phyloP scores from a whole-genome alignment of 2,329 filamentous ascomycete species.

The Penicillium freii region DNA sequence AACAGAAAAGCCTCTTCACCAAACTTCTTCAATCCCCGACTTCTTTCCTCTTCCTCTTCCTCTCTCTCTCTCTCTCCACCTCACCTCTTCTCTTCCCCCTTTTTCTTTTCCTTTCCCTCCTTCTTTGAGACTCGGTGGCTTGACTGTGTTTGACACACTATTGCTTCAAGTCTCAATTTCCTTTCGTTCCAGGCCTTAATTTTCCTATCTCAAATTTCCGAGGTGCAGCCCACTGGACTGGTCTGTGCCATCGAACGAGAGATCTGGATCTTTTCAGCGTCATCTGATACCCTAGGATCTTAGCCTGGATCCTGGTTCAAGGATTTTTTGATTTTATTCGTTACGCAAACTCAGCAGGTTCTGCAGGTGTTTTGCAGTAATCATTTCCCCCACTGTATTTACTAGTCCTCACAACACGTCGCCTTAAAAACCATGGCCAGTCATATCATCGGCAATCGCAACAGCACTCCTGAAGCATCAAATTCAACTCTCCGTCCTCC shows the following conservation, averaged over 20 bases:
- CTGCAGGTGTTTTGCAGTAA: slow-evolving; percentile 66
- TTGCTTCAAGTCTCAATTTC: slow-evolving; percentile 38
- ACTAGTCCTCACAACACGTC: slow-evolving; percentile 27
- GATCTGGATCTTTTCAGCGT: slow-evolving; percentile 29
- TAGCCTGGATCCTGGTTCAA: slow-evolving; percentile 17
- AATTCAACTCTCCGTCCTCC: slow-evolving; percentile 79
- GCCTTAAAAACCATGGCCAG: slow-evolving; percentile 53
- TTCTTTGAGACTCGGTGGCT: slow-evolving; percentile 29
- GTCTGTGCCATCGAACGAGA: slow-evolving; percentile 40
- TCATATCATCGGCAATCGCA: slow-evolving; percentile 76
- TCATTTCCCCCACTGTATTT: slow-evolving; percentile 37
- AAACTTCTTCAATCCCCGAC: slow-evolving; percentile 21
- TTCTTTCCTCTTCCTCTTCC: slow-evolving; percentile 19
- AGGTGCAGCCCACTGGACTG: slow-evolving; percentile 48
- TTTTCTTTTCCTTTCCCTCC: slow-evolving; percentile 25
- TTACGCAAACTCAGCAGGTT: slow-evolving; percentile 65
- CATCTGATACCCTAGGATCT: slow-evolving; percentile 19
- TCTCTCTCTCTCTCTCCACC: slow-evolving; percentile 18
- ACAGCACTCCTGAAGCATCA: slow-evolving; percentile 92
- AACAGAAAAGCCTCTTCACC: slow-evolving; percentile 25
- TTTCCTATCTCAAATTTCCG: slow-evolving; percentile 25
- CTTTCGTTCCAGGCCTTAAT: slow-evolving; percentile 35
- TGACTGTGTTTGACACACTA: slow-evolving; percentile 49
- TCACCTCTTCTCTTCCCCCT: slow-evolving; percentile 14
- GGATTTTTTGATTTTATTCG: slow-evolving; percentile 23